Percentiles rank a stretch among this genome's conserved stretches.
Evolutionary conservation across 164 flowering plant genomes (phyloP).

Genomic region (Tetracentron sinense): DNA sequence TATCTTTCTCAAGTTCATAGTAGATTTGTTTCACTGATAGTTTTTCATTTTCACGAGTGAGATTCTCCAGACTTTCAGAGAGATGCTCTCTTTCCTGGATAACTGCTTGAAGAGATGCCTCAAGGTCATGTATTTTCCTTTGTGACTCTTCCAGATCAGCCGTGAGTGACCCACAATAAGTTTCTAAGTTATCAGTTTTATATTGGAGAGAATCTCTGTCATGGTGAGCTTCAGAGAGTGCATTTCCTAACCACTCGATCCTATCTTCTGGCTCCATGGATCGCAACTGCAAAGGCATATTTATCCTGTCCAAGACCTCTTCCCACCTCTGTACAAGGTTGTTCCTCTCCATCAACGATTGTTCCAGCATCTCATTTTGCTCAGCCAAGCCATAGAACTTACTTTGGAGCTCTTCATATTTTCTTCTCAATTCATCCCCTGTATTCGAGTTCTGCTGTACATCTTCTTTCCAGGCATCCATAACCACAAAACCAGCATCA

Average conservation of each 20-base stretch:
- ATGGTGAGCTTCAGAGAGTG: slow-evolving; percentile 61
- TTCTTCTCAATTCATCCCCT: slow-evolving; percentile 61
- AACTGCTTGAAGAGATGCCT: slow-evolving; percentile 40
- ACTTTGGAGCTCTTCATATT: slow-evolving; percentile 77
- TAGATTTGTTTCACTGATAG: slow-evolving; percentile 34
- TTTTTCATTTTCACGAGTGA: slow-evolving; percentile 38
- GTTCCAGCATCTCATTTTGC: slow-evolving; percentile 98
- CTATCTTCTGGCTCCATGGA: slow-evolving; percentile 81
- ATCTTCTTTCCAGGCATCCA: slow-evolving; percentile 71
- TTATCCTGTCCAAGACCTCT: slow-evolving; percentile 61
- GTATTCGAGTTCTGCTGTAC: slow-evolving; percentile 33
- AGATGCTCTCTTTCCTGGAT: slow-evolving; percentile 50
- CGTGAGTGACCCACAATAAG: slow-evolving; percentile 44
- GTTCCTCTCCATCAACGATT: slow-evolving; percentile 94
- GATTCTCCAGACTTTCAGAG: slow-evolving; percentile 43
- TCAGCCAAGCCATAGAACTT: slow-evolving; percentile 89
- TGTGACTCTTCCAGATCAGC: slow-evolving; percentile 55
- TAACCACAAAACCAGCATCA: slow-evolving; percentile 58
- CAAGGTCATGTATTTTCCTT: slow-evolving; percentile 43
- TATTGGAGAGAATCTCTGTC: slow-evolving; percentile 46
- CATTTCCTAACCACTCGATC: slow-evolving; percentile 76
- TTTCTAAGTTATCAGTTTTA: slow-evolving; percentile 62
- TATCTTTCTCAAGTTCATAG: slow-evolving; percentile 41
- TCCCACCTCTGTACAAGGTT: slow-evolving; percentile 87
- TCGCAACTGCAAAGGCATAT: slow-evolving; percentile 65